phyloP scores from a whole-genome alignment of 139 green algal species.

The Axilococcus clingmanii region DNA sequence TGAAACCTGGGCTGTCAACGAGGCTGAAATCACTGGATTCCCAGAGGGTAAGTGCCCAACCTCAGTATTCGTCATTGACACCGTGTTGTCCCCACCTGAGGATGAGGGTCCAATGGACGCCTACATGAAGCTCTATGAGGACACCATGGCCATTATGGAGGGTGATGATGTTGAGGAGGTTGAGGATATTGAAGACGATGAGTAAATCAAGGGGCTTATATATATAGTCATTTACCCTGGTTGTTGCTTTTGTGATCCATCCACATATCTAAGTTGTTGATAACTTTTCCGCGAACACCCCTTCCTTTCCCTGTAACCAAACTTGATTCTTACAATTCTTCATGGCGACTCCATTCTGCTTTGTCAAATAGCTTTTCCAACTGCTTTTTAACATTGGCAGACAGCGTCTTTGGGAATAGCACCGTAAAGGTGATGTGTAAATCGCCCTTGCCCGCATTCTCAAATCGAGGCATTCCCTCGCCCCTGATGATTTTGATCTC shows the following conservation, averaged over 20 bases:
- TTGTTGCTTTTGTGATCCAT: slow-evolving; percentile 1
- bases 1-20: too few species aligned
- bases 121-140: too few species aligned
- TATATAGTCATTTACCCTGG: neutral
- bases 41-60: too few species aligned
- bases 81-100: slow-evolving; percentile 10
- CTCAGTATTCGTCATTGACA: slow-evolving; percentile 10
- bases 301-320: too few species aligned
- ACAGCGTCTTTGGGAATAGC: slow-evolving; percentile 68
- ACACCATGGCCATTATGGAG: too few species aligned
- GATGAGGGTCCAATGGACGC: too few species aligned
- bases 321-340: slow-evolving; percentile 4
- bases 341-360: slow-evolving; percentile 6
- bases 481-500: slow-evolving; percentile 45
- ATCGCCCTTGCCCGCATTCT: slow-evolving; percentile 49
- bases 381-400: slow-evolving; percentile 51
- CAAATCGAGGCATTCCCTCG: slow-evolving; percentile 69
- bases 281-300: too few species aligned
- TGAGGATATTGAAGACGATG: too few species aligned
- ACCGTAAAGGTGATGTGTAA: slow-evolving; percentile 76
- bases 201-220: neutral
- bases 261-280: too few species aligned
- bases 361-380: slow-evolving; percentile 39
- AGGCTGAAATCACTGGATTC: too few species aligned
- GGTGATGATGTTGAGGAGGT: too few species aligned